phyloP scores from a whole-genome alignment of 2,329 filamentous ascomycete genomes.

The Phaeophleospora eucalypticola region DNA sequence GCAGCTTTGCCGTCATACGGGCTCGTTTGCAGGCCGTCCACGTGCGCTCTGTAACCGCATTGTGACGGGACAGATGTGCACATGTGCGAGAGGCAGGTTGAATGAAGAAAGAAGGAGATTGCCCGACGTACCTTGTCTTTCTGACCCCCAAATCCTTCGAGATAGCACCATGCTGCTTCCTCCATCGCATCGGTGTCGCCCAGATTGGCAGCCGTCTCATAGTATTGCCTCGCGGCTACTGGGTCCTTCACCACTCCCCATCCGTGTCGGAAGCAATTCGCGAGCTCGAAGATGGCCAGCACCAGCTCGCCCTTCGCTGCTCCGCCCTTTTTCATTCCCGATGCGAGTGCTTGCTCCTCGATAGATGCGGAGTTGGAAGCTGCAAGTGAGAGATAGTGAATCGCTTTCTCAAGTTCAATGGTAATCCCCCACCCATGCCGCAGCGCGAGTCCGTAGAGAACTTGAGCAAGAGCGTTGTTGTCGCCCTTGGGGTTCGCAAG shows the following conservation, averaged over 20 bases:
- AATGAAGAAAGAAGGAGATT: conserved; percentile 6
- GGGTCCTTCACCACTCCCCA: conserved; percentile 89
- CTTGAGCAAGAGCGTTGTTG: conserved; percentile 92
- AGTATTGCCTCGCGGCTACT: conserved; percentile 82
- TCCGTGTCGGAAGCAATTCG: conserved; percentile 86
- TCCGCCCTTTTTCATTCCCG: conserved; percentile 88
- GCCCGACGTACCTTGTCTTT: conserved; percentile 85
- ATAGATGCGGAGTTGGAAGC: conserved; percentile 86
- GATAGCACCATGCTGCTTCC: conserved; percentile 90
- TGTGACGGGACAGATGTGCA: not conserved
- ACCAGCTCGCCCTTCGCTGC: conserved; percentile 94
- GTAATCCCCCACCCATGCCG: conserved; percentile 92
- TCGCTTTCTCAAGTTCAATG: conserved; percentile 66
- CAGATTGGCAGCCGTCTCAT: conserved; percentile 93
- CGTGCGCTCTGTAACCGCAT: too few relatives aligned
- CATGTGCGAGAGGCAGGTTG: not conserved
- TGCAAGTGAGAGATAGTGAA: conserved; percentile 81
- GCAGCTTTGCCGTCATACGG: too few relatives aligned
- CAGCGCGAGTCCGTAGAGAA: conserved; percentile 88
- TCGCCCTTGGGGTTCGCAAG: conserved; percentile 78
- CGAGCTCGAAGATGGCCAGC: conserved; percentile 82
- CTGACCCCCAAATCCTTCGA: conserved; percentile 93
- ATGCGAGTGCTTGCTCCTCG: conserved; percentile 77
- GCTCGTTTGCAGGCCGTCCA: too few relatives aligned
- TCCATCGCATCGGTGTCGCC: conserved; percentile 98